phyloP scores from a whole-genome alignment of 2,329 filamentous ascomycete species.

The Hymenoscyphus infarciens region DNA sequence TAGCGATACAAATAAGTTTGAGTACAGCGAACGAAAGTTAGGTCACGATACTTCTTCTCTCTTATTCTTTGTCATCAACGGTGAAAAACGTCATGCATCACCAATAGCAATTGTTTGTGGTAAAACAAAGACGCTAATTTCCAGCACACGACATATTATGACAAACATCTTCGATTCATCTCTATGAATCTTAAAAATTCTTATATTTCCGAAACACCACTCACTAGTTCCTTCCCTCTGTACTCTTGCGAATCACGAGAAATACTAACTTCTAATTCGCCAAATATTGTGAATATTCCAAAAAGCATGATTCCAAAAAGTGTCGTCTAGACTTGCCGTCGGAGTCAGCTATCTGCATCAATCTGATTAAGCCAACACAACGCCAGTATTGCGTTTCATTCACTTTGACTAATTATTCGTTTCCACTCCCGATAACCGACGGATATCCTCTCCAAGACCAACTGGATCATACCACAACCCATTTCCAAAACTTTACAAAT shows the following conservation, averaged over 20 bases:
- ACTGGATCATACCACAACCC: background rate
- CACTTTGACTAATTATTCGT: background rate
- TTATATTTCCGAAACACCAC: background rate
- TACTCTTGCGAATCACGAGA: background rate
- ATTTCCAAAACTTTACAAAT: background rate
- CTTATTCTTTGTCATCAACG: background rate
- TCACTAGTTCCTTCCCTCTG: background rate
- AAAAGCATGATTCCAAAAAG: background rate
- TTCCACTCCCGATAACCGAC: background rate
- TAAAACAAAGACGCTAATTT: constrained; percentile 1
- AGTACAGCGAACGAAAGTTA: background rate
- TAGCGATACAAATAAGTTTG: no score
- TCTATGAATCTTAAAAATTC: background rate
- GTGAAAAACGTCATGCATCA: background rate
- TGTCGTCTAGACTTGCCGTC: background rate
- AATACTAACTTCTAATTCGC: background rate
- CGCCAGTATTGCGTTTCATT: background rate
- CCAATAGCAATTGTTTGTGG: background rate
- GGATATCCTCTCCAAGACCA: background rate
- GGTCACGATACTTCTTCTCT: background rate
- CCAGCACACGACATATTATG: background rate
- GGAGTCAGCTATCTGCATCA: background rate
- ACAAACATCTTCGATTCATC: background rate
- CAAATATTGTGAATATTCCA: background rate
- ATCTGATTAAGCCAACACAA: background rate